phyloP scores from a whole-genome alignment of 2,329 filamentous ascomycete genomes.

The Zelopaecilomyces penicillatus region DNA sequence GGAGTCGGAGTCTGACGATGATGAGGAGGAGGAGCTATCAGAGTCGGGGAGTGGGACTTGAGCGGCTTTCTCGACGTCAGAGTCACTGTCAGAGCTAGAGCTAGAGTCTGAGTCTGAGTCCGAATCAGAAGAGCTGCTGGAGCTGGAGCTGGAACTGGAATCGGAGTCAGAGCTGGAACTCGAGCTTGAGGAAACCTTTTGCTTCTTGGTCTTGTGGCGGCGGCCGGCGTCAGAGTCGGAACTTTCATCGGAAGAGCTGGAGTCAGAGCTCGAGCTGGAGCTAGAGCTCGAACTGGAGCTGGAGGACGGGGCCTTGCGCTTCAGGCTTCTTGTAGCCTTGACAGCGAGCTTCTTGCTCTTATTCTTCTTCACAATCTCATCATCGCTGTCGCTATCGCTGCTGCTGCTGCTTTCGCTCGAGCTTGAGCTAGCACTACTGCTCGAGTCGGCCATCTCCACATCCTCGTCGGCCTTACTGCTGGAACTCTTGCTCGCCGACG shows the following conservation, averaged over 20 bases:
- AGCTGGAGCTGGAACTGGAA: slow-evolving; percentile 8
- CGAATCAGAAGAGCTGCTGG: slow-evolving; percentile 20
- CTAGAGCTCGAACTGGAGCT: slow-evolving; percentile 19
- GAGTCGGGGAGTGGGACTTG: slow-evolving; percentile 36
- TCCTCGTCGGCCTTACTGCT: slow-evolving; percentile 14
- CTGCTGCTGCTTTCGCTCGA: slow-evolving; percentile 22
- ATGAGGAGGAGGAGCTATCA: slow-evolving; percentile 22
- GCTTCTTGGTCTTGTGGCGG: slow-evolving; percentile 45
- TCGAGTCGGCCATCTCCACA: slow-evolving; percentile 12
- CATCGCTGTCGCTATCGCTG: slow-evolving; percentile 17
- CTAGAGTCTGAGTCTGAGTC: slow-evolving; percentile 29
- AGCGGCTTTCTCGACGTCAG: slow-evolving; percentile 29
- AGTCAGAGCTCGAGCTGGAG: slow-evolving; percentile 25
- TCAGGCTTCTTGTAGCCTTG: slow-evolving; percentile 22
- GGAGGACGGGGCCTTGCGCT: slow-evolving; percentile 31
- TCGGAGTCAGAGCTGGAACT: slow-evolving; percentile 1
- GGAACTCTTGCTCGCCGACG: slow-evolving; percentile 11
- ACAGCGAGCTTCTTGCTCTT: slow-evolving; percentile 12
- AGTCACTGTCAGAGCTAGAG: slow-evolving; percentile 23
- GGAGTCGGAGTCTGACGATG: slow-evolving; percentile 22
- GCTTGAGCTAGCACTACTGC: slow-evolving; percentile 20
- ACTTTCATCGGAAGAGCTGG: slow-evolving; percentile 23
- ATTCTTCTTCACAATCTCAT: slow-evolving; percentile 12
- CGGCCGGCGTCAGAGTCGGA: slow-evolving; percentile 31
- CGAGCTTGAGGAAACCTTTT: slow-evolving; percentile 26